A percentile compares a stretch with the other conserved stretches of the same genome.
Evolutionary conservation across 352 stramenopile species (phyloP).

Genomic region (Globisporangium acanthophoron): DNA sequence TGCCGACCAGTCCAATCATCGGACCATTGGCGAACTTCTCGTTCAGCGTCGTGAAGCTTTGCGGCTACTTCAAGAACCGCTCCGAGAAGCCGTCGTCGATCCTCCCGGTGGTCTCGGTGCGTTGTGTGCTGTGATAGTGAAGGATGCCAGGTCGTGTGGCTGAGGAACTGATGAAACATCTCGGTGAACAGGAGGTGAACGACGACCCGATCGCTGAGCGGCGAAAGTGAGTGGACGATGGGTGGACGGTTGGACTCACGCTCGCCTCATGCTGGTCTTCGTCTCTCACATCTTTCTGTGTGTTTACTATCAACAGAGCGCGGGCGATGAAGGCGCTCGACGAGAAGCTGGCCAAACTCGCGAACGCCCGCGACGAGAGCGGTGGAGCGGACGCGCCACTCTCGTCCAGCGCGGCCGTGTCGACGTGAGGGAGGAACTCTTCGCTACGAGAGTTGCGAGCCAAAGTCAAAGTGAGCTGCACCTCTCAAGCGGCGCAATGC

Average conservation of each 20-base stretch:
- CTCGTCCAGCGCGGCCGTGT: not conserved
- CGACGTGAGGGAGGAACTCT: not conserved
- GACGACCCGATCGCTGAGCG: conserved; percentile 79
- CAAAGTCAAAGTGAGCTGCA: no score
- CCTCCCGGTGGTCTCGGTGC: conserved; percentile 61
- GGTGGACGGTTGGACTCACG: not conserved
- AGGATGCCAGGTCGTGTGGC: no score
- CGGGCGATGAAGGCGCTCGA: conserved; percentile 86
- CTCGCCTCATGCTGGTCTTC: not conserved
- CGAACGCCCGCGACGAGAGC: conserved; percentile 22
- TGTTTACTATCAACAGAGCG: conserved; percentile 29
- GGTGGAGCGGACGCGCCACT: not conserved
- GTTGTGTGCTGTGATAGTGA: not conserved
- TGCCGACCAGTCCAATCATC: conserved; percentile 39
- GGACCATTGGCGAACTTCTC: conserved; percentile 67
- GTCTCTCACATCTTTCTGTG: not conserved
- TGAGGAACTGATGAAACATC: not conserved
- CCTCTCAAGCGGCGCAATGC: no score
- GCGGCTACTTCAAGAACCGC: conserved; percentile 81
- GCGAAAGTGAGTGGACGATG: conserved; percentile 59
- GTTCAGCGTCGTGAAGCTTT: conserved; percentile 82
- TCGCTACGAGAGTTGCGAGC: no score
- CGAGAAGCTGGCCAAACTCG: conserved; percentile 83
- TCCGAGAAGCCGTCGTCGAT: conserved; percentile 46
- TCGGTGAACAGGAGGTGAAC: conserved; percentile 30